Evolutionary conservation across 306 rosid species (phyloP).

Genomic region (Astragalus membranaceus): DNA sequence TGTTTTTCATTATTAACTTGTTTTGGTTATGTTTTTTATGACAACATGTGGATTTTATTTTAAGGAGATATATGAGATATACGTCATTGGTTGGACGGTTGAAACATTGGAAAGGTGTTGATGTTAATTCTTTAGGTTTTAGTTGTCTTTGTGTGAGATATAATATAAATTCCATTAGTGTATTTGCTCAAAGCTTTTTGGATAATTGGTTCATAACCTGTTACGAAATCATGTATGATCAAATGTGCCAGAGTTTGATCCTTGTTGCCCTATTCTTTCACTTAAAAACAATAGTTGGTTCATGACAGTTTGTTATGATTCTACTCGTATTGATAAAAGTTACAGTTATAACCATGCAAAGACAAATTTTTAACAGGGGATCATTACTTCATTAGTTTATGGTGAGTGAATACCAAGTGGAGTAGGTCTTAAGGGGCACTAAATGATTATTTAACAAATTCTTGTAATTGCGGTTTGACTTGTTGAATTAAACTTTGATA

Average conservation of each 20-base stretch:
- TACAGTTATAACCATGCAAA: background rate
- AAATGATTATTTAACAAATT: background rate
- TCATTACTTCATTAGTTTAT: background rate
- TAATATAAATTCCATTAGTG: background rate
- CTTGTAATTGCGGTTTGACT: background rate
- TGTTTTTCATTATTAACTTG: background rate
- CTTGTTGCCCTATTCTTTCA: background rate
- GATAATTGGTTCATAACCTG: background rate
- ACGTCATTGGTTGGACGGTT: background rate
- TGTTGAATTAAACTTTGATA: background rate
- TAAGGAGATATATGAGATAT: background rate
- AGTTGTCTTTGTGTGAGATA: background rate
- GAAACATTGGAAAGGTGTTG: background rate
- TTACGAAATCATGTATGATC: background rate
- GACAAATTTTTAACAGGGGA: background rate
- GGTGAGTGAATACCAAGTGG: background rate
- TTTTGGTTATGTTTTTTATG: background rate
- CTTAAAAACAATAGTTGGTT: background rate
- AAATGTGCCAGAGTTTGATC: background rate
- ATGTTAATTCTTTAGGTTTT: background rate
- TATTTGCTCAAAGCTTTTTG: background rate
- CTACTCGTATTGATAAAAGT: background rate
- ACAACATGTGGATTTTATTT: background rate
- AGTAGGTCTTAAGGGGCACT: constrained; percentile 6
- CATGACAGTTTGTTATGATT: background rate